Percentiles rank a stretch among this genome's conserved stretches.
Evolutionary conservation across 495 filamentous ascomycete species (phyloP).

Genomic region (Tuber umbilicatum): DNA sequence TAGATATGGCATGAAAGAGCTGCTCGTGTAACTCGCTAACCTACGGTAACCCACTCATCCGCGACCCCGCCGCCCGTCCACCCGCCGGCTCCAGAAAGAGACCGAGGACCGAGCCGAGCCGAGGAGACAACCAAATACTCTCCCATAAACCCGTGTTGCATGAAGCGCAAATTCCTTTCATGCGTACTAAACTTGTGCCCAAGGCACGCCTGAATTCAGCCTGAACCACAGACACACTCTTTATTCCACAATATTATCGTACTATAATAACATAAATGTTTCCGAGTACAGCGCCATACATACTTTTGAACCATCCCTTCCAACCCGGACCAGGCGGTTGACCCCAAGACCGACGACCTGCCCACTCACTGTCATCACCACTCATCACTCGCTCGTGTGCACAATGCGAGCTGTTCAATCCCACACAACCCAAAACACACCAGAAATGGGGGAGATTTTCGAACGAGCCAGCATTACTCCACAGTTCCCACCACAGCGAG

Average conservation of each 20-base stretch:
- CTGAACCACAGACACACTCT: not conserved
- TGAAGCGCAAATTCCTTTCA: not conserved
- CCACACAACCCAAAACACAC: no score
- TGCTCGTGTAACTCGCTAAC: not conserved
- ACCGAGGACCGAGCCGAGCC: not conserved
- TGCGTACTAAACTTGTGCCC: not conserved
- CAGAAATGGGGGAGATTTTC: no score
- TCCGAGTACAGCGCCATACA: no score
- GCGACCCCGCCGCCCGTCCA: not conserved
- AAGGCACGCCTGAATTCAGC: not conserved
- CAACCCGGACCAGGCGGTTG: not conserved
- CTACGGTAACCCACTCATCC: not conserved
- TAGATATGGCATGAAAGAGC: not conserved
- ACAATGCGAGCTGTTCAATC: no score
- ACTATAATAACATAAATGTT: not conserved
- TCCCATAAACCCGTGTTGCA: not conserved
- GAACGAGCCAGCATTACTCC: no score
- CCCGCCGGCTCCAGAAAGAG: not conserved
- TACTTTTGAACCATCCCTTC: not conserved
- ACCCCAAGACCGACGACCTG: not conserved
- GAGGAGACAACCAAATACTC: not conserved
- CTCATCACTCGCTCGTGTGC: not conserved
- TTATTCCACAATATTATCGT: not conserved
- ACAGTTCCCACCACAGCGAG: no score
- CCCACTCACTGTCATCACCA: not conserved